These are phyloP conservation scores for Lachnellula arida DNA, from an alignment of 2,329 filamentous ascomycete species.

Conservation along the genomic window DNA sequence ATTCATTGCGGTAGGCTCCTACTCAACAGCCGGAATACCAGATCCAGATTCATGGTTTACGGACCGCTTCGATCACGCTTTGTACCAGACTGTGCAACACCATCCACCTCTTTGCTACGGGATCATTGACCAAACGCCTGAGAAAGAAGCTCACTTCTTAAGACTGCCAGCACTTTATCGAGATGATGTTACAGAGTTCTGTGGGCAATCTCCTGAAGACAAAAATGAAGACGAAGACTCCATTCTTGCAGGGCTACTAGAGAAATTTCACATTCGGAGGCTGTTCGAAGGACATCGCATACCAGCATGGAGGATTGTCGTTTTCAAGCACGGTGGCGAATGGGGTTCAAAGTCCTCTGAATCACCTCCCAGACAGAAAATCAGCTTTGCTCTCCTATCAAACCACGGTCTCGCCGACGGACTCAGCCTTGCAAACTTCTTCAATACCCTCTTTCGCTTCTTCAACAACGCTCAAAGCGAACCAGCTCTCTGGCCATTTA, in stretches of 20 bases:
- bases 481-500: neutral
- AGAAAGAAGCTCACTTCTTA: slow-evolving; percentile 6
- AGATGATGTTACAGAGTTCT: slow-evolving; percentile 7
- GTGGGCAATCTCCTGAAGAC: neutral
- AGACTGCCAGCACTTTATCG: slow-evolving; percentile 2
- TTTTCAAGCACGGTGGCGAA: slow-evolving; percentile 6
- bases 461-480: neutral
- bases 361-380: neutral
- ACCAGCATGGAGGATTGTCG: slow-evolving; percentile 9
- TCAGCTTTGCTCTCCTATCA: slow-evolving; percentile 1
- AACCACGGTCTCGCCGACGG: neutral
- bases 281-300: neutral
- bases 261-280: neutral
- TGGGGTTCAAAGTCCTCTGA: neutral
- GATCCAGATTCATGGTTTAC: neutral
- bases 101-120: slow-evolving; percentile 13
- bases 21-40: neutral
- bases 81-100: slow-evolving; percentile 4
- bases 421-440: neutral
- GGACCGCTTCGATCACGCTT: neutral
- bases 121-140: slow-evolving; percentile 2
- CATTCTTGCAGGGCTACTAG: neutral
- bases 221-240: neutral
- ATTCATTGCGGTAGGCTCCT: neutral
- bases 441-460: neutral